Evolutionary conservation across 2,329 filamentous ascomycete species (phyloP), one percentile per base, ranked within the genome.

Genomic region (Xylariaceae sp.): DNA sequence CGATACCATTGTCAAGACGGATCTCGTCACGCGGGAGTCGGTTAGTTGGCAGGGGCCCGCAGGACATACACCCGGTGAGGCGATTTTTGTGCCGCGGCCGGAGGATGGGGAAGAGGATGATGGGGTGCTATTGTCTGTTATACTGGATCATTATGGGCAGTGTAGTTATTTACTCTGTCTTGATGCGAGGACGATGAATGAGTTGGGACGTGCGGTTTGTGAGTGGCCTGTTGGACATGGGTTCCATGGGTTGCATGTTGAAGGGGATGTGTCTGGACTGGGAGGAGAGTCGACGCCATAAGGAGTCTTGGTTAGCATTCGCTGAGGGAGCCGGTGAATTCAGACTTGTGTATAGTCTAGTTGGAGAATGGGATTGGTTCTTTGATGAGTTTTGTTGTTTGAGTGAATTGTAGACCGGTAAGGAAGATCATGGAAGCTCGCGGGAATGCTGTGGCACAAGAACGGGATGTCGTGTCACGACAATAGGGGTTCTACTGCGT

Each of bases 41-140:
- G 61, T 80, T 2, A 75, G 81, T 61, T 90, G 88, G 88, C 77
- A 80, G 9, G 77, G 77, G 0, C 76, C 77, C 0, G 69, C 74
- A 1, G 85, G 81, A 0, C 86, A 90, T 66, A 87, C 85, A 0
- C 88, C 88, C 0, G 83, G 87, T 1, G 88, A 90, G 71, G 78
- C 87, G 0, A 84, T 90, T 37, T 90, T 90, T 62, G 77, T 91
- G 1, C 74, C 80, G 0, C 73, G 79, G 37, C 82, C 82, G 0
- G 69, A 69, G 9, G 72, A 75, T 10, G 65, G 66, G 2, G 2
- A 51, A n/a, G 39, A 59, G n/a, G 87, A 90, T n/a, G 67, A 71
- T 35, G 69, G 69, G 2, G 66, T 70, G 13, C 64, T 72, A 4
- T 54, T 72, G n/a, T 71, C 71, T 58, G 80, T 90, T 0, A 82